Base-by-base conservation (phyloP, 1,284 basidiomycete species). In the Trametes polyzona region DNA sequence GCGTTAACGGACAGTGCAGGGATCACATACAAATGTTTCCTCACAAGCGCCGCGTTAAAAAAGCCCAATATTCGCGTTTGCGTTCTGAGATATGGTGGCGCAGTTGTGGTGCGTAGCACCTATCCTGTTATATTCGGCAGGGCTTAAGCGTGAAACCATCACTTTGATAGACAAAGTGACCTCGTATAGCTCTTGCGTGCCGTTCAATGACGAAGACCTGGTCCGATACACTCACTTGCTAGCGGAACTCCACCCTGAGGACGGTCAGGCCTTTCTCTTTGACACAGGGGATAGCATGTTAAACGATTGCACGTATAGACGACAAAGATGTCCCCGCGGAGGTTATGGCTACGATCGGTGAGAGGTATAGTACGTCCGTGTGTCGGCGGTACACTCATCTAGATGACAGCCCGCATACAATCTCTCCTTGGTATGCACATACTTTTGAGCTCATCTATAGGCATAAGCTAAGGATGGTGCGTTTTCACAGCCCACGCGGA, bases 11-110 rank as follows among this genome's bases (percentile, higher is more conserved):
- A n/a, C n/a, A n/a, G n/a, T n/a, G n/a, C 30, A 68, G 63, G 63
- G 4, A 48, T 4, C 64, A 66, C 30, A 35, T 65, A 0, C 39
- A 46, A 5, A 61, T 69, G 56, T 69, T 67, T 23, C 67, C 66
- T 1, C 46, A 63, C 41, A 42, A 52, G 7, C 57, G 57, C 42
- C 0, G 29, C n/a, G 10, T n/a, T n/a, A n/a, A 19, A 58, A 9
- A 40, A 39, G 3, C 29, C 61, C 2, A 23, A 52, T 11, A 5
- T 12, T 12, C 5, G 16, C 23, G 3, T 29, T 24, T 8, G n/a
- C n/a, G n/a, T n/a, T n/a, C n/a, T n/a, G n/a, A n/a, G n/a, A n/a
- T n/a, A n/a, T n/a, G n/a, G n/a, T n/a, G n/a, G n/a, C n/a, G n/a
- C n/a, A n/a, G n/a, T n/a, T n/a, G n/a, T n/a, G n/a, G n/a, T n/a